Evolutionary conservation across 768 basidiomycete genomes (phyloP).

Genomic region (Cyathus striatus): DNA sequence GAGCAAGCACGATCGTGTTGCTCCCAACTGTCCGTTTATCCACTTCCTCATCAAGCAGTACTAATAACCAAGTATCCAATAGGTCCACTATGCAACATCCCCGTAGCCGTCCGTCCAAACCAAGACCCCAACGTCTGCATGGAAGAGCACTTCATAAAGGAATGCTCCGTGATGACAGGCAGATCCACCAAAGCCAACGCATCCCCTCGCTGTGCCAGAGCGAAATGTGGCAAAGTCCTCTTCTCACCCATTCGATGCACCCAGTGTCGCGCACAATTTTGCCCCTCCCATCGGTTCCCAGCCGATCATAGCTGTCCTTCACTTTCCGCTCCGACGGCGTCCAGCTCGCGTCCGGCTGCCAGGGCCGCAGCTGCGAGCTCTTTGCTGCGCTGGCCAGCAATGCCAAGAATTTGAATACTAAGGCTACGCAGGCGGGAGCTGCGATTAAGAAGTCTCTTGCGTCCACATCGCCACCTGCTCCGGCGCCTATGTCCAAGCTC

Average conservation of each 20-base stretch:
- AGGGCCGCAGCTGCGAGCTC: constrained; percentile 8
- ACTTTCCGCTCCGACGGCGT: constrained; percentile 4
- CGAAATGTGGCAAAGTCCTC: constrained; percentile 67
- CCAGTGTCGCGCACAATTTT: constrained; percentile 67
- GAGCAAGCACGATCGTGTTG: constrained; percentile 64
- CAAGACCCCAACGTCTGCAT: constrained; percentile 80
- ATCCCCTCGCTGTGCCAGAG: constrained; percentile 53
- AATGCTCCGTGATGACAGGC: constrained; percentile 69
- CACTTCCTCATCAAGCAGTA: neutral
- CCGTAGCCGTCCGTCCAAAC: constrained; percentile 69
- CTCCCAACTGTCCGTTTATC: constrained; percentile 59
- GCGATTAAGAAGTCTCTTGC: constrained; percentile 30
- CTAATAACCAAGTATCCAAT: neutral
- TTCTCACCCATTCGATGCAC: constrained; percentile 71
- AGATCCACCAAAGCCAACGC: constrained; percentile 37
- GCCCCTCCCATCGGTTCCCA: constrained; percentile 76
- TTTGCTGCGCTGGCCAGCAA: constrained; percentile 30
- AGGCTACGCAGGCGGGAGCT: constrained; percentile 27
- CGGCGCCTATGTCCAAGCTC: constrained; percentile 11
- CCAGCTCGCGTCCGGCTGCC: too few species aligned
- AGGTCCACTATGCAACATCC: constrained; percentile 77
- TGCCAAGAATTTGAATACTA: constrained; percentile 33
- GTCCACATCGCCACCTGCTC: constrained; percentile 13
- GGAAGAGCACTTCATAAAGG: constrained; percentile 65
- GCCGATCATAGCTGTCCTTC: constrained; percentile 57